These are phyloP conservation scores for Capillidium rhysosporum DNA, from an alignment of 371 early-diverging fungal genomes.

Conservation along the genomic window DNA sequence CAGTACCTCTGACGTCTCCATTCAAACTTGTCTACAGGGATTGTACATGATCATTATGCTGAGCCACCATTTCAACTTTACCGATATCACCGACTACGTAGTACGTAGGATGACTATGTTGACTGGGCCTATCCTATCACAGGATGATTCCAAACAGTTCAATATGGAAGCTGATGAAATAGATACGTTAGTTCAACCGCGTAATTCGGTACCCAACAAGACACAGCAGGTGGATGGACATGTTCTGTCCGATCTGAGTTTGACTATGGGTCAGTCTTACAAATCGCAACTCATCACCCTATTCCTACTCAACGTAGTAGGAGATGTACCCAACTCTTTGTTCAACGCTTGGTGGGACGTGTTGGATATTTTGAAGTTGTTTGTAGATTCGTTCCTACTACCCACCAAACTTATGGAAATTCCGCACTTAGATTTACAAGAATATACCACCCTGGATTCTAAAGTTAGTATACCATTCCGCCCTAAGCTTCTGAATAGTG, in stretches of 20 bases:
- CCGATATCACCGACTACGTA: background rate
- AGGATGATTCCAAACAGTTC: background rate
- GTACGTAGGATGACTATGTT: background rate
- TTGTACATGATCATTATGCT: background rate
- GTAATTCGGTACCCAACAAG: background rate
- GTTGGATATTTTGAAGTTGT: background rate
- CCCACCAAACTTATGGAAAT: background rate
- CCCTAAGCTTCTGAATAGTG: background rate
- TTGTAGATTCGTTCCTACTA: constrained; percentile 5
- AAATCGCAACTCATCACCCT: constrained; percentile 3
- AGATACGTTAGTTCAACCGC: background rate
- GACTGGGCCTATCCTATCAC: background rate
- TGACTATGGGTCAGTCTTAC: constrained; percentile 3
- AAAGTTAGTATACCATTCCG: background rate
- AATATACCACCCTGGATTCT: background rate
- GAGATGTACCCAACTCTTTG: background rate
- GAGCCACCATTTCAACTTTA: background rate
- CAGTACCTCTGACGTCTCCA: background rate
- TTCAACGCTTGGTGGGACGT: constrained; percentile 5
- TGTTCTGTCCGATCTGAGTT: background rate
- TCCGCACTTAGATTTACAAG: background rate
- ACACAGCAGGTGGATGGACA: constrained; percentile 1
- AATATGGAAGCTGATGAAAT: background rate
- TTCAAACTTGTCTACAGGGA: constrained; percentile 1
- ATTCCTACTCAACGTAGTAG: background rate